Evolutionary conservation across 75 land plant genomes (phyloP).

Genomic region (Pseudotsuga menziesii): DNA sequence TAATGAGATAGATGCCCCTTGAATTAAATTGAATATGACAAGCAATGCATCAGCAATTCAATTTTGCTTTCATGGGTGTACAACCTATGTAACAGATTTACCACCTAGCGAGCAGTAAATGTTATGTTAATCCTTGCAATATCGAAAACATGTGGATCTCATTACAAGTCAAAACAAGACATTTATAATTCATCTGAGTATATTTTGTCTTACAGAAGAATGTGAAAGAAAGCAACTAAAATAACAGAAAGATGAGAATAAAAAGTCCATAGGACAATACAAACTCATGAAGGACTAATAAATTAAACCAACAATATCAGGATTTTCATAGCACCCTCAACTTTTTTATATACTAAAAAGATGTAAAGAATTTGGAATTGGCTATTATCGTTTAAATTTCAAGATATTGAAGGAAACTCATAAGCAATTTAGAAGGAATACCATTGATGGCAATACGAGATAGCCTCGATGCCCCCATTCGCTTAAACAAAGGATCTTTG

Average conservation of each 20-base stretch:
- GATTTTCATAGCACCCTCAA: background rate
- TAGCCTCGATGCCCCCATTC: constrained; percentile 93
- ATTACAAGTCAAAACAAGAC: too few relatives aligned
- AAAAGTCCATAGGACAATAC: background rate
- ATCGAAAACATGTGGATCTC: too few relatives aligned
- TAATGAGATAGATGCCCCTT: too few relatives aligned
- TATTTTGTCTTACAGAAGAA: background rate
- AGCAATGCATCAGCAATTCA: too few relatives aligned
- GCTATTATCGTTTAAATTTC: too few relatives aligned
- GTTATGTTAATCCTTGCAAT: too few relatives aligned
- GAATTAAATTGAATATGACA: too few relatives aligned
- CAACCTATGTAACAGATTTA: too few relatives aligned
- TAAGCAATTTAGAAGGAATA: constrained; percentile 16
- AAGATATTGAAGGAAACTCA: too few relatives aligned
- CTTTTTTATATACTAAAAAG: background rate
- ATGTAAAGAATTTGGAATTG: background rate
- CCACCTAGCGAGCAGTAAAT: too few relatives aligned
- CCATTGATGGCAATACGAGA: constrained; percentile 77
- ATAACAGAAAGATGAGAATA: background rate
- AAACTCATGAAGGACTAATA: background rate
- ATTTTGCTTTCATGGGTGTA: too few relatives aligned
- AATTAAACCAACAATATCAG: background rate
- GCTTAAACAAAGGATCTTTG: constrained; percentile 85
- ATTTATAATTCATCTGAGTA: background rate
- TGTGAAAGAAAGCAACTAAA: background rate